Evolutionary conservation across 306 rosid species (phyloP).

Genomic region (Corylus americana): DNA sequence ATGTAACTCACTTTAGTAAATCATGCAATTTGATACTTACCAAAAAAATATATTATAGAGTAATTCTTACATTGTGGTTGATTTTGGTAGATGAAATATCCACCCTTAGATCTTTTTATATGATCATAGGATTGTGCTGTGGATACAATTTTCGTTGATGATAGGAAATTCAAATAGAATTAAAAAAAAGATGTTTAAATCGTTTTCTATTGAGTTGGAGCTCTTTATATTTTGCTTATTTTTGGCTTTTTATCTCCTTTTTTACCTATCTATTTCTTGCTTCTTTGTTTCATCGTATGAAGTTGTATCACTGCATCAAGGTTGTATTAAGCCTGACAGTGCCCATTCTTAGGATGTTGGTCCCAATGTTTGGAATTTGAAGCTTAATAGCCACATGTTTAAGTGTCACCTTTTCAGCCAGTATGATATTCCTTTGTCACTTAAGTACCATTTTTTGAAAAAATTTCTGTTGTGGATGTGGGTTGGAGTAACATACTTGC

Average conservation of each 20-base stretch:
- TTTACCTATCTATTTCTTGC: not conserved
- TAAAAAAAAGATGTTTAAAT: not conserved
- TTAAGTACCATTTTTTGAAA: not conserved
- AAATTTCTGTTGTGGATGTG: not conserved
- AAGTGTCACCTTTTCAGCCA: not conserved
- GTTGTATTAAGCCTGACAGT: not conserved
- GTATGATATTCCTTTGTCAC: not conserved
- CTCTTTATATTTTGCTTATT: not conserved
- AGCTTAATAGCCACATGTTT: not conserved
- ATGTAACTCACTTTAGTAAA: not conserved
- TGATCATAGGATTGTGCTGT: not conserved
- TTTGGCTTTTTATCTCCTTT: not conserved
- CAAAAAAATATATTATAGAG: not conserved
- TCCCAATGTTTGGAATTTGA: not conserved
- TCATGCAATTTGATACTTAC: not conserved
- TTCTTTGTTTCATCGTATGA: not conserved
- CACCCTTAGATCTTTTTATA: not conserved
- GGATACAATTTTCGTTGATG: not conserved
- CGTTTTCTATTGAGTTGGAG: not conserved
- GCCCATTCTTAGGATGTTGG: too few relatives aligned
- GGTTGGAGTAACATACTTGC: not conserved
- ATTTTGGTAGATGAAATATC: not conserved
- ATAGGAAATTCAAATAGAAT: not conserved
- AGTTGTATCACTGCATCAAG: not conserved
- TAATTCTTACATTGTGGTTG: not conserved